Conservation (phyloP, 805 yeast species). For the Lachancea fermentati region DNA sequence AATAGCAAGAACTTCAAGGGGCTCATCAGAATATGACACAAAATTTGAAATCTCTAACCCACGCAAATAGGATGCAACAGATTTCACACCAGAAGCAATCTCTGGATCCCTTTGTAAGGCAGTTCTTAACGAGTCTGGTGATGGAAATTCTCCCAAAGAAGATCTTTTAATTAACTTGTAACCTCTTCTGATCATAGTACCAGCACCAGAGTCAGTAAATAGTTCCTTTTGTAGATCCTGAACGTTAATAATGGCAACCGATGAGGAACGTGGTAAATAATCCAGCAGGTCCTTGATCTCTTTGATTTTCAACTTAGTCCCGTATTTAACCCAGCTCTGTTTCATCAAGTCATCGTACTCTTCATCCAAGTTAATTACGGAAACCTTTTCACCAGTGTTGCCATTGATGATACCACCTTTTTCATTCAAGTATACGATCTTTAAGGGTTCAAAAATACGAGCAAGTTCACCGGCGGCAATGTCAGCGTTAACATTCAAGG, state of each 20-base stretch:
- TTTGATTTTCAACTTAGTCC: constrained; percentile 93
- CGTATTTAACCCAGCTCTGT: constrained; percentile 97
- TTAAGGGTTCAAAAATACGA: constrained; percentile 92
- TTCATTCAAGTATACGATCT: constrained; percentile 92
- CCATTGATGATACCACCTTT: constrained; percentile 97
- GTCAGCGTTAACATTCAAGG: constrained; percentile 95
- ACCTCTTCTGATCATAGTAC: constrained; percentile 96
- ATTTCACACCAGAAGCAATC: constrained; percentile 59
- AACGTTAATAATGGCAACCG: constrained; percentile 95
- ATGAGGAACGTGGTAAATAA: constrained; percentile 92
- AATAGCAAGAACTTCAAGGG: constrained; percentile 88
- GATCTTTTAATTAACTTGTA: constrained; percentile 74
- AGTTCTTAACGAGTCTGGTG: constrained; percentile 69
- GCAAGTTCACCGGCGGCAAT: constrained; percentile 99
- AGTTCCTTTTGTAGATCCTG: constrained; percentile 93
- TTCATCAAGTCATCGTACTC: constrained; percentile 88
- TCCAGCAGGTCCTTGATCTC: constrained; percentile 93
- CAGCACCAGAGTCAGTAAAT: constrained; percentile 98
- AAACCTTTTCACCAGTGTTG: constrained; percentile 80
- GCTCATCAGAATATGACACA: constrained; percentile 90
- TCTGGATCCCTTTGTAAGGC: constrained; percentile 76
- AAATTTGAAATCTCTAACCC: constrained; percentile 56
- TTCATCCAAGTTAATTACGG: constrained; percentile 89
- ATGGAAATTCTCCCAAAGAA: constrained; percentile 59
- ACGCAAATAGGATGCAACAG: constrained; percentile 79